phyloP scores from a whole-genome alignment of 257 asterid genomes.

The Orobanche coerulescens region DNA sequence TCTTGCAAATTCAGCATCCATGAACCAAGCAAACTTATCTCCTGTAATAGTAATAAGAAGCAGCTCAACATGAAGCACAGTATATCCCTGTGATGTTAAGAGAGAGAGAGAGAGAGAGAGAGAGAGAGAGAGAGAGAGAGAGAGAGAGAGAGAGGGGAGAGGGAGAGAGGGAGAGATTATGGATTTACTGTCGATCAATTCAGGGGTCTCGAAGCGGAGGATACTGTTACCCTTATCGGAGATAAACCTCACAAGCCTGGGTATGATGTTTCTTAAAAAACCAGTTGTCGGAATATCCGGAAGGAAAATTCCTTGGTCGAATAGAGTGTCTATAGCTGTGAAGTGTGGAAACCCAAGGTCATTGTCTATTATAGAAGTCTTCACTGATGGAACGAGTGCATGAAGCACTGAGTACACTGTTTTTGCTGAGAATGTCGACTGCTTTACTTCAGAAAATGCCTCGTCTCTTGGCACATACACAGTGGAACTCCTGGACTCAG shows the following conservation, averaged over 20 bases:
- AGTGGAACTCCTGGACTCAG: slow-evolving; percentile 29
- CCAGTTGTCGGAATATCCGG: slow-evolving; percentile 13
- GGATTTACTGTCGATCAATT: slow-evolving; percentile 37
- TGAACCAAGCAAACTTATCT: slow-evolving; percentile 64
- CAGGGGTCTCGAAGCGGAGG: slow-evolving; percentile 47
- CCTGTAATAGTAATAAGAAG: slow-evolving; percentile 25
- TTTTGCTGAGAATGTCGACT: slow-evolving; percentile 32
- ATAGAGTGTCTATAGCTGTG: slow-evolving; percentile 49
- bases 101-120: too few relatives aligned
- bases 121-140: too few relatives aligned
- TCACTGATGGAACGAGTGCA: slow-evolving; percentile 35
- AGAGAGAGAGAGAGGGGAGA: too few relatives aligned
- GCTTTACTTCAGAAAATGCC: slow-evolving; percentile 49
- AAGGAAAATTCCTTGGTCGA: slow-evolving; percentile 38
- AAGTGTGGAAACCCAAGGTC: slow-evolving; percentile 39
- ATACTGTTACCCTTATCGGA: slow-evolving; percentile 17
- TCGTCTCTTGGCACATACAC: slow-evolving; percentile 73
- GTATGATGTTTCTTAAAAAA: slow-evolving; percentile 19
- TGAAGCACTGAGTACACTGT: slow-evolving; percentile 36
- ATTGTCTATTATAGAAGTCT: slow-evolving; percentile 1
- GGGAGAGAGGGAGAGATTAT: neutral
- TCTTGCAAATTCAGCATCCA: slow-evolving; percentile 61
- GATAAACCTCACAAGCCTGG: slow-evolving; percentile 34
- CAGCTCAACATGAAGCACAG: neutral
- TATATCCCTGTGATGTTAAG: too few relatives aligned